Conservation (phyloP, 2,329 filamentous ascomycete species). For the Apiospora pterosperma region DNA sequence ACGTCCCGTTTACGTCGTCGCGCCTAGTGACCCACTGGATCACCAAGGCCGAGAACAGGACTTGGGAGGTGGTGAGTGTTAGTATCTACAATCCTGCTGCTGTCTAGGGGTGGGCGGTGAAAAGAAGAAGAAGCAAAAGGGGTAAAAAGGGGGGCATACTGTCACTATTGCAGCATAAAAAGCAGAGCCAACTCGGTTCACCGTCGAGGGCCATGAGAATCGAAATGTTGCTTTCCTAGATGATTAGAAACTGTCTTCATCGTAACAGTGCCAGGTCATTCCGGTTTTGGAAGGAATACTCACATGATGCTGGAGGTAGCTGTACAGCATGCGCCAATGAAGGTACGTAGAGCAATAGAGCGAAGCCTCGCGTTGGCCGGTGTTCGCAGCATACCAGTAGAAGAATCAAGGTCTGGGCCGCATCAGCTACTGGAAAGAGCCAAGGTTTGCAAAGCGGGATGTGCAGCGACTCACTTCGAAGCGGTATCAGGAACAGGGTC, state of each 20-base stretch:
- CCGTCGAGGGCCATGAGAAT: constrained; percentile 56
- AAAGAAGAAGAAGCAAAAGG: not conserved
- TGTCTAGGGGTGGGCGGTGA: not conserved
- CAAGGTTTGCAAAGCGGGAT: not conserved
- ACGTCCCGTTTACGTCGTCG: constrained; percentile 28
- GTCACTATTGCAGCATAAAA: constrained; percentile 64
- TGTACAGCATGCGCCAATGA: constrained; percentile 55
- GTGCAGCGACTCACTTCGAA: constrained; percentile 43
- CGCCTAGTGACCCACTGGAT: constrained; percentile 57
- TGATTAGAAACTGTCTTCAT: not conserved
- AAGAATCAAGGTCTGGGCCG: constrained; percentile 49
- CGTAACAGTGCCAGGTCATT: not conserved
- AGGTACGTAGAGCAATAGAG: constrained; percentile 53
- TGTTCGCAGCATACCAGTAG: constrained; percentile 41
- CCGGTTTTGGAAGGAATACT: constrained; percentile 14
- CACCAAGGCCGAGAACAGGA: constrained; percentile 58
- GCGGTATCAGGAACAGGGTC: constrained; percentile 57
- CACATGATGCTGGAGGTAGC: constrained; percentile 56
- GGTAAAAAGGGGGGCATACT: constrained; percentile 33
- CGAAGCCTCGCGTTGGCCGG: constrained; percentile 41
- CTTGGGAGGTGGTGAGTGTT: constrained; percentile 26
- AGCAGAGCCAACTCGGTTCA: constrained; percentile 62
- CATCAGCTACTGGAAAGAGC: not conserved
- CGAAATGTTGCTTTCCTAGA: constrained; percentile 50
- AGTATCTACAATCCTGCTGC: not conserved